phyloP scores from a whole-genome alignment of 805 yeast genomes.

The Saturnispora zaruensis region DNA sequence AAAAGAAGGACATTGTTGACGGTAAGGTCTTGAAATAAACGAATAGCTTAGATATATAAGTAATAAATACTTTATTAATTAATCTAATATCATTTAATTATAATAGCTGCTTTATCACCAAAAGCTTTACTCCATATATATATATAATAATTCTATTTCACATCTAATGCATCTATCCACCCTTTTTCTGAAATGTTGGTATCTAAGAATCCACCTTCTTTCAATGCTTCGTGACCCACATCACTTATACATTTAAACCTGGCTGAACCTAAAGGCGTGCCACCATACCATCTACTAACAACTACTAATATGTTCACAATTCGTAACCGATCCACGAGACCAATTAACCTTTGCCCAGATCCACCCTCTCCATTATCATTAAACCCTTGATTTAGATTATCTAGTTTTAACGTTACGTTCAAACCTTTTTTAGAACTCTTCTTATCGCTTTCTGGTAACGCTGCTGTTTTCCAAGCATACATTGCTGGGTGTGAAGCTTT shows the following conservation, averaged over 20 bases:
- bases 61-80: background rate
- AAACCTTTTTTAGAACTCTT: background rate
- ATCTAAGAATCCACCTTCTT: constrained; percentile 27
- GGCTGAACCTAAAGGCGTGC: constrained; percentile 61
- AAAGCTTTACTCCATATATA: background rate
- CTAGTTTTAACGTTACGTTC: constrained; percentile 14
- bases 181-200: background rate
- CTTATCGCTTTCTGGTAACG: background rate
- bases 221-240: constrained; percentile 45
- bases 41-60: background rate
- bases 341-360: constrained; percentile 54
- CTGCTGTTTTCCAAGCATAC: constrained; percentile 57
- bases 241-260: constrained; percentile 61
- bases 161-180: constrained; percentile 13
- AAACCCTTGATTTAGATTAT: constrained; percentile 44
- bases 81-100: constrained; percentile 1
- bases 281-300: constrained; percentile 80
- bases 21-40: constrained; percentile 93
- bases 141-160: constrained; percentile 10
- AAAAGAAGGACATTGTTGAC: constrained; percentile 80
- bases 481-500: constrained; percentile 68
- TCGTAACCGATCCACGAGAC: constrained; percentile 41
- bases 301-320: constrained; percentile 51
- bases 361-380: constrained; percentile 70
- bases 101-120: background rate